A percentile compares a stretch with the other conserved stretches of the same genome.
Conservation (phyloP, 306 rosid genomes). For the Trifolium dubium region DNA sequence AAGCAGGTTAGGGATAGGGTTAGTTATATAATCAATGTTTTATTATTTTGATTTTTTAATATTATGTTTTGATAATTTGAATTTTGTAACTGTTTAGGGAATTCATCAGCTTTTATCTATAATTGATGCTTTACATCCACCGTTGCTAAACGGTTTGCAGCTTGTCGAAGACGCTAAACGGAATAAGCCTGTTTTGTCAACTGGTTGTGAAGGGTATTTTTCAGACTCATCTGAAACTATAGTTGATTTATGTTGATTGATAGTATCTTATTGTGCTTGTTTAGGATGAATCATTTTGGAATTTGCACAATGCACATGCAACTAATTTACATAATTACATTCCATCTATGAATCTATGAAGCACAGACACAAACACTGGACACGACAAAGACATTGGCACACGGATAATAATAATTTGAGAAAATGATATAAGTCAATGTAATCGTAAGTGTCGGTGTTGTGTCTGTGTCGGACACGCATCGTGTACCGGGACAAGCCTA, state of each 20-base stretch:
- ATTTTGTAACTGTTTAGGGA: slow-evolving; percentile 41
- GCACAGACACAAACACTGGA: too few species aligned
- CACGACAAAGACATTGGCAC: too few species aligned
- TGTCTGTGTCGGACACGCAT: too few species aligned
- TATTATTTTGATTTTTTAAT: background rate
- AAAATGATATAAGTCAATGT: too few species aligned
- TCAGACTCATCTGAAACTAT: background rate
- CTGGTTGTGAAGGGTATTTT: slow-evolving; percentile 77
- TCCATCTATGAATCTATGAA: background rate
- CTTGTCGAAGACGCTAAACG: slow-evolving; percentile 46
- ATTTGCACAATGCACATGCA: background rate
- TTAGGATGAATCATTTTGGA: background rate
- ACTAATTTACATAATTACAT: slow-evolving; percentile 10
- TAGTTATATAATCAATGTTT: background rate
- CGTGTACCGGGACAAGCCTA: too few species aligned
- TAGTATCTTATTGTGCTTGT: too few species aligned
- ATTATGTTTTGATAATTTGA: background rate
- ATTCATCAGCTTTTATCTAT: slow-evolving; percentile 46
- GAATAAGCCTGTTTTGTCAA: slow-evolving; percentile 56
- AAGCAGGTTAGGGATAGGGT: slow-evolving; percentile 51
- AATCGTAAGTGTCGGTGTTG: too few species aligned
- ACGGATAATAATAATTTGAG: too few species aligned
- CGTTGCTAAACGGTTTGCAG: slow-evolving; percentile 51
- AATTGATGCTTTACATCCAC: slow-evolving; percentile 44
- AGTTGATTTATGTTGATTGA: background rate